Conservation (phyloP, 2,329 filamentous ascomycete species). For the Fusarium goolgardi region DNA sequence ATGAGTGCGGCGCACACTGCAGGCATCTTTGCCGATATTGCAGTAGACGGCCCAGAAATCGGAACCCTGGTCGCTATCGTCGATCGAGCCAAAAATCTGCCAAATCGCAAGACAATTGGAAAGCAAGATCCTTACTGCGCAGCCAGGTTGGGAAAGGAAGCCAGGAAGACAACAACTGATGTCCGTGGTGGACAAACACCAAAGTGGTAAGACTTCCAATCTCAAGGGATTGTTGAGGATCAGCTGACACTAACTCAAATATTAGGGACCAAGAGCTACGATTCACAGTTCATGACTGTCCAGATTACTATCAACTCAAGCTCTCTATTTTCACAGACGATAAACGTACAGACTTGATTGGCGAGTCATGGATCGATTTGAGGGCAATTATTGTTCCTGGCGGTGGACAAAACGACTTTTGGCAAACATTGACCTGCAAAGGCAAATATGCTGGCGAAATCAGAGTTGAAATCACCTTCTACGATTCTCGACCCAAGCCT, state of each 20-base stretch:
- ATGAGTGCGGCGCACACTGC: slow-evolving; percentile 80
- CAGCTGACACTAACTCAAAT: slow-evolving; percentile 33
- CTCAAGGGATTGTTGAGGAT: not conserved
- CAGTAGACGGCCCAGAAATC: slow-evolving; percentile 90
- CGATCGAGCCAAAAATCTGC: slow-evolving; percentile 95
- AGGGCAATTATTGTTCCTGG: slow-evolving; percentile 83
- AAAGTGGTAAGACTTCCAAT: slow-evolving; percentile 74
- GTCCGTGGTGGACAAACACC: slow-evolving; percentile 95
- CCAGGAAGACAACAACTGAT: slow-evolving; percentile 96
- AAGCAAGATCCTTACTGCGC: slow-evolving; percentile 99
- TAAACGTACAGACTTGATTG: slow-evolving; percentile 96
- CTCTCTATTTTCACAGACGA: slow-evolving; percentile 98
- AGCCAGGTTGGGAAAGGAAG: slow-evolving; percentile 92
- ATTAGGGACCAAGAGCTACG: slow-evolving; percentile 95
- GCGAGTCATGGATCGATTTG: slow-evolving; percentile 90
- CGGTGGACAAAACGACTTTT: slow-evolving; percentile 92
- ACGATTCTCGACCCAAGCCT: slow-evolving; percentile 85
- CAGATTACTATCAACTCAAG: slow-evolving; percentile 96
- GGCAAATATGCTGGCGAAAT: slow-evolving; percentile 97
- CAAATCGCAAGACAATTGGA: slow-evolving; percentile 95
- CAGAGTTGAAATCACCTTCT: slow-evolving; percentile 94
- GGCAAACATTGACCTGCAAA: slow-evolving; percentile 88
- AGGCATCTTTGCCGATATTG: slow-evolving; percentile 95
- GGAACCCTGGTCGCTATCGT: slow-evolving; percentile 92
- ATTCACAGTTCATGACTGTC: slow-evolving; percentile 94